Base-by-base conservation (phyloP, 305 asterid species). In the Vinca major region DNA sequence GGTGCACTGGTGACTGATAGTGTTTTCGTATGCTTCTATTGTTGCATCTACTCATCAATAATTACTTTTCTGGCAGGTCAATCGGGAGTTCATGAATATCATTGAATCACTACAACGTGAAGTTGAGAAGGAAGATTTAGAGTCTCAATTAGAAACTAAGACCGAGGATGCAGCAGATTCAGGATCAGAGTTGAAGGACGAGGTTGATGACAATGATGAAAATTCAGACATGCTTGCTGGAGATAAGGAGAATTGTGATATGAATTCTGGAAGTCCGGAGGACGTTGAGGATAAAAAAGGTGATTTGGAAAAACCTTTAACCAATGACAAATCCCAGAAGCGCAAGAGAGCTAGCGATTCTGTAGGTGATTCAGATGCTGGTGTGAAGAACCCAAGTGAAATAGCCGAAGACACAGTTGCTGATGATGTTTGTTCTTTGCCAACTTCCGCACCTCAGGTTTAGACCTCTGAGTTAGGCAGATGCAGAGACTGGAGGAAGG, bases 11-110 rank as follows among this genome's bases (percentile, higher is more conserved):
- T 26, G 33, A 26, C 33, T 26, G 33, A 26, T 26, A 26, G 33
- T 26, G 33, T 1, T 26, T 26, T 26, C 33, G 33, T 26, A 26
- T 26, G 33, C 33, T 26, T 26, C 33, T 26, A 26, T n/a, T 53
- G 19, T 45, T 4, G 20, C 65, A 58, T 56, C 41, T 50, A n/a
- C 67, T 65, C 13, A 19, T 5, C 14, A 14, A 20, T 41, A 43
- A 54, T 61, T 45, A 75, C 26, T 64, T 47, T 58, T 71, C 57
- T 73, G 53, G 56, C 95, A 90, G 97, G 91, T 90, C 8, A 92
- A 92, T 78, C 80, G 96, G 79, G 98, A 88, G 84, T 65, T 92
- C 80, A 86, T 84, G 93, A 77, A 74, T 67, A 84, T 86, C 48
- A 86, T 92, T 33, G 95, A 88, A 63, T 80, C 88, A 17, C 83